Conservation (phyloP, 2,329 filamentous ascomycete genomes). For the Colletotrichum euphorbiae region DNA sequence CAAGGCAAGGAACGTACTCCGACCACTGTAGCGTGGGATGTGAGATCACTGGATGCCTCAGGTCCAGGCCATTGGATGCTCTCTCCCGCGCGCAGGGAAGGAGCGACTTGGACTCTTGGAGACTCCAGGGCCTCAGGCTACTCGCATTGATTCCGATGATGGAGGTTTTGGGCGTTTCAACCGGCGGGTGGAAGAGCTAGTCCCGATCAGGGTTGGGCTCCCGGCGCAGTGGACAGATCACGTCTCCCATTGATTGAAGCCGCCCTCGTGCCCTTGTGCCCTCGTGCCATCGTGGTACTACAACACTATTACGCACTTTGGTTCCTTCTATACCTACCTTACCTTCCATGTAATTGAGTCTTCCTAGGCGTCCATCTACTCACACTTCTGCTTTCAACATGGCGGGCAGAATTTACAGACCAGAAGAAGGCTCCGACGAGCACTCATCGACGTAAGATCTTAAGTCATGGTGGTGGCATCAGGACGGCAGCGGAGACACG, state of each 20-base stretch:
- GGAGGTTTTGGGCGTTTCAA: constrained; percentile 42
- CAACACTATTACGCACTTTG: no score
- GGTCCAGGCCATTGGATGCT: not conserved
- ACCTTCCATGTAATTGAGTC: no score
- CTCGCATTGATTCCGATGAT: constrained; percentile 40
- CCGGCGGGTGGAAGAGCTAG: constrained; percentile 37
- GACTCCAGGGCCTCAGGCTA: constrained; percentile 8
- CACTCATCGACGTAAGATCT: not conserved
- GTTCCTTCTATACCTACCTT: not conserved
- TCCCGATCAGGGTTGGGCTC: constrained; percentile 22
- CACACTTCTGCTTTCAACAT: not conserved
- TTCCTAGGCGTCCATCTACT: not conserved
- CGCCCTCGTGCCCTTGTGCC: constrained; percentile 27
- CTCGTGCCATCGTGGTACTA: no score
- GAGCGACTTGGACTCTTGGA: not conserved
- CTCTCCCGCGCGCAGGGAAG: constrained; percentile 2
- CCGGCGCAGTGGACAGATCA: constrained; percentile 33
- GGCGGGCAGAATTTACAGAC: not conserved
- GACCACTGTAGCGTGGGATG: not conserved
- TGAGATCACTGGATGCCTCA: not conserved
- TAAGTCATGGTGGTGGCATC: no score
- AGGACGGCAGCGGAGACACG: not conserved
- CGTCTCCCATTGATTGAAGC: constrained; percentile 40
- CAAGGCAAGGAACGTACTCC: not conserved
- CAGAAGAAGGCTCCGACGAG: constrained; percentile 5